Conservation (phyloP, 2,329 filamentous ascomycete species). For the Apiospora rasikravindrae region DNA sequence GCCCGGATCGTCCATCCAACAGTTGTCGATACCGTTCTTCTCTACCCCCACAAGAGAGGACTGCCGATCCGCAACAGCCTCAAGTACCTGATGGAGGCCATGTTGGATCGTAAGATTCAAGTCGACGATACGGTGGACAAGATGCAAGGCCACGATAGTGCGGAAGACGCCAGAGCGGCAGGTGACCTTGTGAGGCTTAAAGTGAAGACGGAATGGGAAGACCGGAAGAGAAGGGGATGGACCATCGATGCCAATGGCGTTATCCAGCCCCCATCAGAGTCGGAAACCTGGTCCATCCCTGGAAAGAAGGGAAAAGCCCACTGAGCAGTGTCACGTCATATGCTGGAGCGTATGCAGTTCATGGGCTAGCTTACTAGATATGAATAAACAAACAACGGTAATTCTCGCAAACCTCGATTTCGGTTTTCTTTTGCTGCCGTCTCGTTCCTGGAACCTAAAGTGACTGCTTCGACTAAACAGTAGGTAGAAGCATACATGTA, state of each 20-base stretch:
- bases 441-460: background rate
- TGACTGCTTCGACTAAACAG: background rate
- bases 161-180: slow-evolving; percentile 87
- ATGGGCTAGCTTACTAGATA: background rate
- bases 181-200: slow-evolving; percentile 82
- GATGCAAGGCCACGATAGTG: slow-evolving; percentile 80
- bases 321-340: background rate
- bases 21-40: slow-evolving; percentile 82
- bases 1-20: slow-evolving; percentile 83
- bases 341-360: background rate
- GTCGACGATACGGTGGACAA: slow-evolving; percentile 51
- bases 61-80: slow-evolving; percentile 80
- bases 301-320: slow-evolving; percentile 30
- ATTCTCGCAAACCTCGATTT: background rate
- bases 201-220: slow-evolving; percentile 72
- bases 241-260: slow-evolving; percentile 57
- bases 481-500: background rate
- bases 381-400: background rate
- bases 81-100: slow-evolving; percentile 72
- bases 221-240: slow-evolving; percentile 73
- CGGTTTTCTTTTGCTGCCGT: too few species aligned
- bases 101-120: slow-evolving; percentile 81
- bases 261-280: slow-evolving; percentile 46
- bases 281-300: slow-evolving; percentile 30
- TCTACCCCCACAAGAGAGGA: slow-evolving; percentile 80